Evolutionary conservation across 495 filamentous ascomycete genomes (phyloP), one percentile per base, ranked within the genome.

Genomic region (Amniculicola lignicola): DNA sequence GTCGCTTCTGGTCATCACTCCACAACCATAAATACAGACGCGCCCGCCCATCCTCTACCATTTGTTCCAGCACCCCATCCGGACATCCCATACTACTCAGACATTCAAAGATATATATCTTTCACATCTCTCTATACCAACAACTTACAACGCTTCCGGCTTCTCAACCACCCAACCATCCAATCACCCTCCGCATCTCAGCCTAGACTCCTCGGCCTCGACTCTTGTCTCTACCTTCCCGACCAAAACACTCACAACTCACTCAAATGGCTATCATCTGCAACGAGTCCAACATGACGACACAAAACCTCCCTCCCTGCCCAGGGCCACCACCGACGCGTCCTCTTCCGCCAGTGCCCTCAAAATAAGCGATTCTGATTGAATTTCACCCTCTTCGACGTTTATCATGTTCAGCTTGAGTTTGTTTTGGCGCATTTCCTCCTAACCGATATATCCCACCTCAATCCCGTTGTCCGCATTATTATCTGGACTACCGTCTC

Each of bases 241-340:
- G 19, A 40, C 29, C 29, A 33, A 7, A 33, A 33, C 29, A 7
- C 7, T 33, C 51, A 57, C 46, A 57, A 5, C 33, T n/a, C n/a
- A n/a, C n/a, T 54, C 22, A 45, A 51, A 57, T 57, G 55, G 61
- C 62, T 37, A 53, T 61, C 49, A 14, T 53, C 55, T 56, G 29
- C 51, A 35, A 56, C 75, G 81, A 69, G 61, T 84, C 86, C 65
- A 78, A 87, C 73, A 81, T 82, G 65, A 79, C 84, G 46, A 81
- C 82, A 64, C 78, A 63, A 19, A 67, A 64, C 59, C 83, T 90
- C 60, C 88, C 88, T 77, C 88, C 88, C 62, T 90, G 86, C 81
- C 88, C 88, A 3, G 88, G 88, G 65, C 88, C 88, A 58, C 88
- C 88, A 67, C 88, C 88, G 31, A 88, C 83, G 74, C 81, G 88